Evolutionary conservation across 306 rosid genomes (phyloP).

Genomic region (Prunus mongolica): DNA sequence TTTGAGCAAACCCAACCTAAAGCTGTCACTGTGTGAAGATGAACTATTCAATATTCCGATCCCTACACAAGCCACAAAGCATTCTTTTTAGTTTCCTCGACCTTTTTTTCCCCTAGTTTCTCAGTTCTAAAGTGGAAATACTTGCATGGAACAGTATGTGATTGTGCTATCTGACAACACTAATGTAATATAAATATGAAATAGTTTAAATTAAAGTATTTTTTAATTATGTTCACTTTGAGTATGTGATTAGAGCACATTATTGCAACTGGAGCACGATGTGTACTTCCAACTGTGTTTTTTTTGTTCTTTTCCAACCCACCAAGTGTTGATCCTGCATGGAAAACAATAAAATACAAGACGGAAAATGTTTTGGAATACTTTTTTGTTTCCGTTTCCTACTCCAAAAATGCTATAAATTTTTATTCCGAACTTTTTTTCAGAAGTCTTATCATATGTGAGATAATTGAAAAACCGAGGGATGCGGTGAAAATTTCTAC

Average conservation of each 20-base stretch:
- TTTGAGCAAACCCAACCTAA: conserved; percentile 92
- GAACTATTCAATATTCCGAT: background rate
- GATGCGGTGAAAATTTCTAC: no score
- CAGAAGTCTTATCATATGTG: no score
- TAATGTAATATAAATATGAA: background rate
- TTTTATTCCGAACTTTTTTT: no score
- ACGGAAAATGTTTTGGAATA: no score
- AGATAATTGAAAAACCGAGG: no score
- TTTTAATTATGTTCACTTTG: background rate
- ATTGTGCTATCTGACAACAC: conserved; percentile 4
- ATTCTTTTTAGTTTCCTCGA: background rate
- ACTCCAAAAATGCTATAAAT: no score
- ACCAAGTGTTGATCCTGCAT: background rate
- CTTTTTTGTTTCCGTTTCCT: no score
- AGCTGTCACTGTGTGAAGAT: conserved; percentile 36
- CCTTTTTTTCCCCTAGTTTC: background rate
- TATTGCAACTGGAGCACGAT: background rate
- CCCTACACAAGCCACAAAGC: conserved; percentile 12
- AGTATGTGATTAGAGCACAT: background rate
- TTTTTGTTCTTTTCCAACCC: background rate
- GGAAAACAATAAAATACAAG: no score
- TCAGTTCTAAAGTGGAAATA: background rate
- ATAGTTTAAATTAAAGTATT: background rate
- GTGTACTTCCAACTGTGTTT: background rate
- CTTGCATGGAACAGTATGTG: background rate